phyloP scores from a whole-genome alignment of 2,329 filamentous ascomycete genomes.

The Penicillium psychrosexuale region DNA sequence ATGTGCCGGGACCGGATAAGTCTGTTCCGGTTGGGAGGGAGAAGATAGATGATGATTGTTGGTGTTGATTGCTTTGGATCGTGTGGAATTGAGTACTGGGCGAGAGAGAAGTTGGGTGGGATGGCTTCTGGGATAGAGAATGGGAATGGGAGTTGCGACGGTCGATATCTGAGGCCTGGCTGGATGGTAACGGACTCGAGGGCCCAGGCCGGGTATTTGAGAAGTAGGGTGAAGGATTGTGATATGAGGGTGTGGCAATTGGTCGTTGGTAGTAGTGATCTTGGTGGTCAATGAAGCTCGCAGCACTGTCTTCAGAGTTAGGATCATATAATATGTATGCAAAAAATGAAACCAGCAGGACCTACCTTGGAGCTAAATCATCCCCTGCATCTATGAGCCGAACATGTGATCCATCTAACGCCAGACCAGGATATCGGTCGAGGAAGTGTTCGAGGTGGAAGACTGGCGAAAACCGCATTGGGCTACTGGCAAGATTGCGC shows the following conservation, averaged over 20 bases:
- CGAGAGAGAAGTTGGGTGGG: constrained; percentile 6
- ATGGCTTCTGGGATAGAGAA: constrained; percentile 1
- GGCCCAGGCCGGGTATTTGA: constrained; percentile 9
- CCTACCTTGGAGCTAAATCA: constrained; percentile 40
- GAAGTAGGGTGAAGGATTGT: constrained; percentile 15
- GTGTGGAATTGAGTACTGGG: constrained; percentile 17
- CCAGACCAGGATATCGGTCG: constrained; percentile 70
- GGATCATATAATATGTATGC: neutral
- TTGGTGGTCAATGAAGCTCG: constrained; percentile 17
- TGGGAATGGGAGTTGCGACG: constrained; percentile 10
- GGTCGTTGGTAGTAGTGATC: constrained; percentile 19
- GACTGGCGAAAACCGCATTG: constrained; percentile 71
- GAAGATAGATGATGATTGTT: constrained; percentile 18
- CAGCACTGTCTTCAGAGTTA: constrained; percentile 1
- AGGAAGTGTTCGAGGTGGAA: constrained; percentile 88
- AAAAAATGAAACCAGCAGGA: neutral
- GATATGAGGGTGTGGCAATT: constrained; percentile 16
- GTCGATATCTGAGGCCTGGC: constrained; percentile 11
- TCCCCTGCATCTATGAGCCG: constrained; percentile 65
- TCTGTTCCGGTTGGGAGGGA: constrained; percentile 7
- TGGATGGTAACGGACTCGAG: constrained; percentile 3
- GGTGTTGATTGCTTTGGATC: constrained; percentile 8
- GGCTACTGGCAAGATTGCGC: constrained; percentile 64
- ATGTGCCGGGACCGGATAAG: neutral
- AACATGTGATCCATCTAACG: constrained; percentile 72